Conservation (phyloP, 768 basidiomycete genomes). For the Tricholoma saponaceum region DNA sequence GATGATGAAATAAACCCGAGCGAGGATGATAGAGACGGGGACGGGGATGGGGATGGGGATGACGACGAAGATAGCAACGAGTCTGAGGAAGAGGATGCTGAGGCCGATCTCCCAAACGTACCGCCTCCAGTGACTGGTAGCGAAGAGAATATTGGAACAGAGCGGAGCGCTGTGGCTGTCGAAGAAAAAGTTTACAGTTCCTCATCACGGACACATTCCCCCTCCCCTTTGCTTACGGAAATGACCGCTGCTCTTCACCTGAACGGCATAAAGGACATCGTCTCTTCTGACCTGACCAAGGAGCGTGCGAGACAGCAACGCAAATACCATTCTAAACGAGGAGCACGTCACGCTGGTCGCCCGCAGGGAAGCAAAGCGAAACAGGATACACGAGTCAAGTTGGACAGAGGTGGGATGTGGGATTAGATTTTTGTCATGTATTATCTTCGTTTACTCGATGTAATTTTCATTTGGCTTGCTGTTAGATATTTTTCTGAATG, state of each 20-base stretch:
- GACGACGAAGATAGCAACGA: slow-evolving; percentile 25
- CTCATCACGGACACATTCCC: slow-evolving; percentile 49
- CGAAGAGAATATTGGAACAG: background rate
- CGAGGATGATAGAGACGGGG: slow-evolving; percentile 16
- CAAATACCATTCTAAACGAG: slow-evolving; percentile 77
- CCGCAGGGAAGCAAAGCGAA: slow-evolving; percentile 84
- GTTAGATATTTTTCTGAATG: no score
- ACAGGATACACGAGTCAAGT: slow-evolving; percentile 62
- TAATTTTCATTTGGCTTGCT: background rate
- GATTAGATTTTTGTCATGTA: slow-evolving; percentile 28
- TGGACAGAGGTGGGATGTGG: slow-evolving; percentile 60
- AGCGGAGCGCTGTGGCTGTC: background rate
- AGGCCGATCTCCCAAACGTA: slow-evolving; percentile 12
- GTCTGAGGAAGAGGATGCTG: slow-evolving; percentile 27
- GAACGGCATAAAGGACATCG: slow-evolving; percentile 52
- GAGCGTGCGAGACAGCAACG: slow-evolving; percentile 57
- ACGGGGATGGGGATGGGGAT: slow-evolving; percentile 34
- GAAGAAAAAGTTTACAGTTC: slow-evolving; percentile 24
- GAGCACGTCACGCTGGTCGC: slow-evolving; percentile 57
- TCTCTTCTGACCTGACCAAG: slow-evolving; percentile 58
- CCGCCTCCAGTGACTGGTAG: background rate
- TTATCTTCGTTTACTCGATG: no score
- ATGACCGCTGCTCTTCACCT: slow-evolving; percentile 38
- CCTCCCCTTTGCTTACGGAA: slow-evolving; percentile 38
- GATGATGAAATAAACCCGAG: slow-evolving; percentile 26